Percentiles rank a stretch among this genome's conserved stretches.
Evolutionary conservation across 768 basidiomycete species (phyloP).

Genomic region (Cyclocybe aegerita): DNA sequence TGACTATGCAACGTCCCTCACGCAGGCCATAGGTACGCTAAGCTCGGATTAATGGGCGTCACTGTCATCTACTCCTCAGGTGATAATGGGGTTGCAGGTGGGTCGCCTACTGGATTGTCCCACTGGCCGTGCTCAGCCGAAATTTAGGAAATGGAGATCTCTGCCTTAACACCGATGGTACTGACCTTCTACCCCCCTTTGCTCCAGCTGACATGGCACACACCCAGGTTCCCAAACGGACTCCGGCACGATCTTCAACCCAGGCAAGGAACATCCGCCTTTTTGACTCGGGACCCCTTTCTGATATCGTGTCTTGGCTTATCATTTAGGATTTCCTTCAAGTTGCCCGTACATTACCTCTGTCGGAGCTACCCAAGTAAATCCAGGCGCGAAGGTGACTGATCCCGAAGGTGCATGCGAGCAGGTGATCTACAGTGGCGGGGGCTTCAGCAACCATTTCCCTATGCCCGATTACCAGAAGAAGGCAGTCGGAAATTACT

Average conservation of each 20-base stretch:
- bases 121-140: neutral
- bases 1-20: neutral
- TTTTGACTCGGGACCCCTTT: neutral
- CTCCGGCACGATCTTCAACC: constrained; percentile 39
- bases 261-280: constrained; percentile 8
- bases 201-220: neutral
- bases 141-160: constrained; percentile 23
- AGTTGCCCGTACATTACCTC: constrained; percentile 44
- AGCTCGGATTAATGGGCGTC: constrained; percentile 58
- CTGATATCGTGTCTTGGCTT: constrained; percentile 9
- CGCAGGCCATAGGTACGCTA: constrained; percentile 30
- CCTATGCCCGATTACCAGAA: constrained; percentile 37
- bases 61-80: constrained; percentile 59
- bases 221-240: constrained; percentile 20
- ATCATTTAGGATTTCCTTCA: constrained; percentile 32
- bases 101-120: neutral
- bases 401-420: constrained; percentile 37
- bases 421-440: constrained; percentile 34
- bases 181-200: neutral
- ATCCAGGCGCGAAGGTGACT: constrained; percentile 24
- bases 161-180: constrained; percentile 44
- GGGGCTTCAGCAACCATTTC: constrained; percentile 44
- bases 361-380: constrained; percentile 47
- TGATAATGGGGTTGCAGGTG: constrained; percentile 52
- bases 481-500: constrained; percentile 32